Conservation (phyloP, 2,329 filamentous ascomycete species). For the Periconia sp. region DNA sequence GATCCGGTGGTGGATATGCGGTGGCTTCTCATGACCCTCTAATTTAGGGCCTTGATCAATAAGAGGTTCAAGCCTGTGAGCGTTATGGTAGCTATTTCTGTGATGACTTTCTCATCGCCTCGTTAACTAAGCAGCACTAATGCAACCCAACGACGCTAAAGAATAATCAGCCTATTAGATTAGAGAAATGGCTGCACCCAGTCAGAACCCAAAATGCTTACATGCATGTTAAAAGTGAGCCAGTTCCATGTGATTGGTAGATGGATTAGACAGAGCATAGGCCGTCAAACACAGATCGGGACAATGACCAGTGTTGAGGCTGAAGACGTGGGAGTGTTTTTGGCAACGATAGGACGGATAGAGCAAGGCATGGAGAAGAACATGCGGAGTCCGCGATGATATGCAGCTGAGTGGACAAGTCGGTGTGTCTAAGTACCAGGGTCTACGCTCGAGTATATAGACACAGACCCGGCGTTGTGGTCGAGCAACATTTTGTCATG, state of each 20-base stretch:
- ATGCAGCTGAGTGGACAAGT: no score
- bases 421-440: background rate
- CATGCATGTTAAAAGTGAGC: constrained; percentile 8
- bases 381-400: background rate
- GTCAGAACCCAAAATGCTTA: constrained; percentile 20
- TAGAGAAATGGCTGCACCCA: background rate
- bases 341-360: no score
- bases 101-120: constrained; percentile 22
- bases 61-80: background rate
- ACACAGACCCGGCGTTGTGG: background rate
- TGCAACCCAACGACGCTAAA: background rate
- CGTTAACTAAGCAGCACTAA: constrained; percentile 10
- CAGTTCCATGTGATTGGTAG: constrained; percentile 5
- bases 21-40: background rate
- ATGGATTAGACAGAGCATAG: no score
- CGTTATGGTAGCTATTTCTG: constrained; percentile 14
- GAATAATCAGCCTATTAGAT: constrained; percentile 9
- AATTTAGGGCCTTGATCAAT: background rate
- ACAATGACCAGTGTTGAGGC: background rate
- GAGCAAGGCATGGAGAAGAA: background rate
- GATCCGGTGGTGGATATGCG: background rate
- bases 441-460: background rate
- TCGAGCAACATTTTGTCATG: background rate
- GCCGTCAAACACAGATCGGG: background rate
- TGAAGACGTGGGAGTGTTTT: no score